phyloP scores from a whole-genome alignment of 257 asterid genomes.

The Petunia secreta region DNA sequence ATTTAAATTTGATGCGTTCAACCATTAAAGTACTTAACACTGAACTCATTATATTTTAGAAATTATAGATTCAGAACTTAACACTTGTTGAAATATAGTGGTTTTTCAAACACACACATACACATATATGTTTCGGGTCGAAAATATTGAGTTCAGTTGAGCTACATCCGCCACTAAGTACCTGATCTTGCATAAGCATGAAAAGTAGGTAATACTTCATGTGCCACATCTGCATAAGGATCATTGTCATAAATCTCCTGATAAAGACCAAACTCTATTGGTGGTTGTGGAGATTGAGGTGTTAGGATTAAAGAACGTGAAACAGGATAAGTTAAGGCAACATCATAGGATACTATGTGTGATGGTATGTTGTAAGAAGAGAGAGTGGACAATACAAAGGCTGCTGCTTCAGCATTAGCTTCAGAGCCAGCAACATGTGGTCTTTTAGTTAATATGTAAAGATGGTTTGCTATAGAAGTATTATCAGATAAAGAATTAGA shows the following conservation, averaged over 20 bases:
- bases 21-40: not conserved
- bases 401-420: conserved; percentile 81
- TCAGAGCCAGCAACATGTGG: conserved; percentile 84
- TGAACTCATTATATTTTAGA: not conserved
- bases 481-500: conserved; percentile 55
- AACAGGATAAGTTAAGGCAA: conserved; percentile 63
- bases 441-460: conserved; percentile 60
- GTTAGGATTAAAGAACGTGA: conserved; percentile 62
- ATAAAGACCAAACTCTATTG: conserved; percentile 49
- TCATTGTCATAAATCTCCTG: conserved; percentile 66
- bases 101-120: too few species aligned
- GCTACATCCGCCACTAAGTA: not conserved
- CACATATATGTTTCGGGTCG: too few species aligned
- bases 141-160: too few species aligned
- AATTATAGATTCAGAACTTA: not conserved
- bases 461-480: conserved; percentile 67
- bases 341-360: conserved; percentile 54
- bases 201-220: conserved; percentile 60
- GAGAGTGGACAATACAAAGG: conserved; percentile 68
- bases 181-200: conserved; percentile 80
- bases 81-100: not conserved
- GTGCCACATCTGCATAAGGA: conserved; percentile 60
- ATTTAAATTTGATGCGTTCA: not conserved
- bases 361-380: conserved; percentile 53
- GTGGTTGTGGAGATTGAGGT: conserved; percentile 41